Conservation (phyloP, 148 eudicot species). For the Arctostaphylos glauca region DNA sequence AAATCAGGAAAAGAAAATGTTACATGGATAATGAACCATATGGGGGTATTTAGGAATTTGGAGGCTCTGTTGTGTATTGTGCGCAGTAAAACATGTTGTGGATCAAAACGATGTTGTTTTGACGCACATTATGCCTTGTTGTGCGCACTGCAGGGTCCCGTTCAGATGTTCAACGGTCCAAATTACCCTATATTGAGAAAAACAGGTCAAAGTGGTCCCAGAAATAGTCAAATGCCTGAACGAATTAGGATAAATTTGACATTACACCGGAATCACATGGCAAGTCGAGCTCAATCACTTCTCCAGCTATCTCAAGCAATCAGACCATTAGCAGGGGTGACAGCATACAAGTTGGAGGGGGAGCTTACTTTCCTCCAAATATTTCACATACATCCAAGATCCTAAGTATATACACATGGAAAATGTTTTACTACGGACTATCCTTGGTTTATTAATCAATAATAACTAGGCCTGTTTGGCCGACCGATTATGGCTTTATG, state of each 20-base stretch:
- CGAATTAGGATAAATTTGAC: constrained; percentile 22
- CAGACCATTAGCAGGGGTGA: constrained; percentile 6
- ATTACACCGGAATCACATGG: constrained; percentile 18
- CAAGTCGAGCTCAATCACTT: constrained; percentile 14
- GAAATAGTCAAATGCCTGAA: constrained; percentile 16
- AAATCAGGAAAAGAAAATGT: neutral
- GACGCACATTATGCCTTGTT: no score
- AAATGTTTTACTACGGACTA: no score
- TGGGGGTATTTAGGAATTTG: neutral
- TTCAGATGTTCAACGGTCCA: neutral
- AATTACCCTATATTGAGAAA: neutral
- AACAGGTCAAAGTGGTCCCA: constrained; percentile 27
- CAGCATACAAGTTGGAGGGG: neutral
- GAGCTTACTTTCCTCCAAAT: neutral
- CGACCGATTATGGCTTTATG: no score
- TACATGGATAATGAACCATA: neutral
- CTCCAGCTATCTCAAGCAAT: constrained; percentile 12
- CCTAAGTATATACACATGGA: no score
- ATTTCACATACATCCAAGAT: neutral
- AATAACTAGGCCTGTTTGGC: no score
- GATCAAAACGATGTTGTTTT: no score
- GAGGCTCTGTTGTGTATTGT: no score
- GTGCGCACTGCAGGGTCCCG: no score
- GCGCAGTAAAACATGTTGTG: no score
- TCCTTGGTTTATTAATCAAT: no score